Evolutionary conservation across 2,329 filamentous ascomycete genomes (phyloP), one percentile per base, ranked within the genome.

Genomic region (Sporothrix variecibatus): DNA sequence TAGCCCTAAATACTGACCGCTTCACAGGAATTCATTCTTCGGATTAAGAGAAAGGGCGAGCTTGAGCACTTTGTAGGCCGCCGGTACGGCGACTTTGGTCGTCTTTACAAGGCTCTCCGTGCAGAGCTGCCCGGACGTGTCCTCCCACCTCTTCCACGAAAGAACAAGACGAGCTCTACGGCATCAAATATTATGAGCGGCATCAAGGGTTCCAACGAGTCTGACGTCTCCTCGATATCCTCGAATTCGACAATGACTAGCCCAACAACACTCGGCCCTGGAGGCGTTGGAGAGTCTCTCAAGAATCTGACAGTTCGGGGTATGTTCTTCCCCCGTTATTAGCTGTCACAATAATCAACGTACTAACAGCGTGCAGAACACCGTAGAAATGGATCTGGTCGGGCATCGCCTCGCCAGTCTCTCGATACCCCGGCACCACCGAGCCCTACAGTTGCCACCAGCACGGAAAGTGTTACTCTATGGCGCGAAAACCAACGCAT

Each of bases 401-500:
- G 80, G 71, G 78, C 77, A 26, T 86, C 85, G 12, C 85, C 85
- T 8, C 81, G 84, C 12, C 79, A 80, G 1, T 87, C 86, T 3
- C 81, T 83, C 17, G 88, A 91, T 68, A 80, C 82, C 28, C 75
- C 78, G 26, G 17, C 38, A 3, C 77, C 79, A 3, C 69, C 67
- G 28, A 83, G 80, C 71, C 81, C 74, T 15, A 73, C 82, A 49
- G 77, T 75, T 12, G 75, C 78, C 58, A 76, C 75, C 28, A 82
- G 80, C 67, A 40, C 43, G 17, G 62, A 67, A 65, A 58, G 23
- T 20, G n/a, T 93, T 3, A 84, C 89, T 0, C 85, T 98, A 20
- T 95, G 93, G 84, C 89, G 96, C 56, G 96, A 99, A 84, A 92
- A 90, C 77, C 96, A 98, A 82, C 90, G 96, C 77, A 93, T 98